A percentile compares a stretch with the other conserved stretches of the same genome.
These are phyloP conservation scores for Marasmius oreades DNA, from an alignment of 1,284 basidiomycete genomes.

Conservation along the genomic window DNA sequence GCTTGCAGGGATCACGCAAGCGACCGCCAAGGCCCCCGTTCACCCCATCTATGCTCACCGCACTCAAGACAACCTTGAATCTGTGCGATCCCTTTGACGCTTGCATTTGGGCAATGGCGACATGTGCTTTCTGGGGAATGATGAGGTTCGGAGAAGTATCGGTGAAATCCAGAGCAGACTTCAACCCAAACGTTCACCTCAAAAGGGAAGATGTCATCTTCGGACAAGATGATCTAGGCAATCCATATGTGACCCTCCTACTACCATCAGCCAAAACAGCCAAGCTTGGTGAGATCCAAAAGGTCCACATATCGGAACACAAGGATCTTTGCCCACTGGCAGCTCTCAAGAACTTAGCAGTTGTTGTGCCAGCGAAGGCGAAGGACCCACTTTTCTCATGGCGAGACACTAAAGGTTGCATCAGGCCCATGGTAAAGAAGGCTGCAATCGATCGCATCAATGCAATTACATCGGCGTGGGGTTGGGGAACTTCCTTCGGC, in stretches of 20 bases:
- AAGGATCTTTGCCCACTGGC: slow-evolving; percentile 23
- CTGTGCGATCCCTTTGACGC: slow-evolving; percentile 7
- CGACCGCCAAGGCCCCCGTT: slow-evolving; percentile 8
- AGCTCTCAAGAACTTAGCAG: slow-evolving; percentile 27
- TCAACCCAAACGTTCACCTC: not conserved
- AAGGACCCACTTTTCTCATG: slow-evolving; percentile 29
- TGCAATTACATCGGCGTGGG: slow-evolving; percentile 18
- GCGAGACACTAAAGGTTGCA: slow-evolving; percentile 13
- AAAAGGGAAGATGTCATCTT: slow-evolving; percentile 12
- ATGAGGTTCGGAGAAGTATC: slow-evolving; percentile 13
- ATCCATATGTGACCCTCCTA: slow-evolving; percentile 21
- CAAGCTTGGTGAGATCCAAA: slow-evolving; percentile 26
- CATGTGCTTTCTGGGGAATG: slow-evolving; percentile 12
- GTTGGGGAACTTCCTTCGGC: slow-evolving; percentile 30
- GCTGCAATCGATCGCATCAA: slow-evolving; percentile 27
- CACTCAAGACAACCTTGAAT: slow-evolving; percentile 1
- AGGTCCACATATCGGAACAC: slow-evolving; percentile 23
- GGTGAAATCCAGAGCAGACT: not conserved
- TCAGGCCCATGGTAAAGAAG: slow-evolving; percentile 26
- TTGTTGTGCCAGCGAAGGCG: slow-evolving; percentile 23
- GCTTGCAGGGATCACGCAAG: not conserved
- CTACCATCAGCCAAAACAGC: slow-evolving; percentile 35
- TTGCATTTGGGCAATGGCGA: slow-evolving; percentile 1
- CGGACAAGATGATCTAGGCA: slow-evolving; percentile 19
- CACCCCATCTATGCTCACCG: slow-evolving; percentile 2